Evolutionary conservation across 495 filamentous ascomycete species (phyloP).

Genomic region (Aspergillus steynii): DNA sequence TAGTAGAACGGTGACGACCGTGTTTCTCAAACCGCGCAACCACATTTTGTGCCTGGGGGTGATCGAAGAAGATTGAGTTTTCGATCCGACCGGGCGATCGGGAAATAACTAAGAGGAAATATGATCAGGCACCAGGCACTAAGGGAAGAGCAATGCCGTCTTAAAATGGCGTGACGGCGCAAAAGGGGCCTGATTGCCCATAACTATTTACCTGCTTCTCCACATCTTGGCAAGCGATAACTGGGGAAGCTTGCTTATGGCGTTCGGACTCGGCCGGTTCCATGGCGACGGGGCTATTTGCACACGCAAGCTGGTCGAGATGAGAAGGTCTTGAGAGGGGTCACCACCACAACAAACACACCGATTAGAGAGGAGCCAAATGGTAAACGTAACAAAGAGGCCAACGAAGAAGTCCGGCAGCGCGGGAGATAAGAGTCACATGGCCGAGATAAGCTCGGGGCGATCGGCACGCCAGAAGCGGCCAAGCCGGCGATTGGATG

Average conservation of each 20-base stretch:
- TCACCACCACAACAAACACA: neutral
- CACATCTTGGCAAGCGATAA: constrained; percentile 27
- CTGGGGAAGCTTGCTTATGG: constrained; percentile 8
- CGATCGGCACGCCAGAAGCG: neutral
- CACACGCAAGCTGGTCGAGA: neutral
- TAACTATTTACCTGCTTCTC: constrained; percentile 36
- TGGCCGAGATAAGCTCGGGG: neutral
- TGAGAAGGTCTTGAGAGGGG: neutral
- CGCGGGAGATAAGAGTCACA: neutral
- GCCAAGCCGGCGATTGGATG: neutral
- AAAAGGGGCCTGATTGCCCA: neutral
- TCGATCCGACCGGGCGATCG: constrained; percentile 1
- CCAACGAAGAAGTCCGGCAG: no score
- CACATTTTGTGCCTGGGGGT: neutral
- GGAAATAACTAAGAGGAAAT: constrained; percentile 4
- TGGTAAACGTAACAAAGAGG: neutral
- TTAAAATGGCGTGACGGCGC: constrained; percentile 5
- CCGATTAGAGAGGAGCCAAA: neutral
- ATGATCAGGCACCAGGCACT: constrained; percentile 6
- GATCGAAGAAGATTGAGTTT: neutral
- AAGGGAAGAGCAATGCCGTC: constrained; percentile 1
- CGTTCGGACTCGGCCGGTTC: neutral
- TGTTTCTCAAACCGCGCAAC: constrained; percentile 20
- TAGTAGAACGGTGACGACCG: constrained; percentile 21
- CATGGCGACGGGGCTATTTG: neutral